These are phyloP conservation scores for Allium fistulosum DNA, from an alignment of 106 monocot species.

Conservation along the genomic window DNA sequence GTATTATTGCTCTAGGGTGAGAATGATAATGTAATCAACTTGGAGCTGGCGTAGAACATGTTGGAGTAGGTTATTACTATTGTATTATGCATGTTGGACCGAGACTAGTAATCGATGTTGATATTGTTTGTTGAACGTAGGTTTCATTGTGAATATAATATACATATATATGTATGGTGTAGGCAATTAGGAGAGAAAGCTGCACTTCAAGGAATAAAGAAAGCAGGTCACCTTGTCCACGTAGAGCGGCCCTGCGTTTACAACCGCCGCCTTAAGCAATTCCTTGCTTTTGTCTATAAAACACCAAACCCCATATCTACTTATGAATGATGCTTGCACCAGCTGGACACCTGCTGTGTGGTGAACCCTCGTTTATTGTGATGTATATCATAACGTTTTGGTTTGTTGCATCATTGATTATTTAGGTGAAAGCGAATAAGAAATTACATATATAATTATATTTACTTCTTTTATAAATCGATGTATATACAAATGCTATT, in stretches of 20 bases:
- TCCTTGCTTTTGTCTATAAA: slow-evolving; percentile 32
- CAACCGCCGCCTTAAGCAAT: slow-evolving; percentile 53
- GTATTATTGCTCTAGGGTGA: slow-evolving; percentile 42
- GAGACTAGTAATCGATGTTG: background rate
- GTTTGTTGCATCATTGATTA: no score
- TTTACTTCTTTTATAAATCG: no score
- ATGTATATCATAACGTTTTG: no score
- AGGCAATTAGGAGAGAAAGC: slow-evolving; percentile 76
- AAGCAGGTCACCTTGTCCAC: slow-evolving; percentile 80
- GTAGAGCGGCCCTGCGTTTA: slow-evolving; percentile 68
- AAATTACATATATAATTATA: no score
- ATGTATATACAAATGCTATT: no score
- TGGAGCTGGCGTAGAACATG: slow-evolving; percentile 44
- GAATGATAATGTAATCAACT: slow-evolving; percentile 23
- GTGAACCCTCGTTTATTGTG: no score
- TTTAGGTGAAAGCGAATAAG: no score
- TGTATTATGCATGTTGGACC: no score
- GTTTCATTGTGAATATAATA: no score
- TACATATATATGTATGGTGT: slow-evolving; percentile 4
- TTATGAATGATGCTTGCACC: no score
- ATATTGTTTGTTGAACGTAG: background rate
- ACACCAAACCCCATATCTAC: background rate
- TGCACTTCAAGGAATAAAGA: slow-evolving; percentile 37
- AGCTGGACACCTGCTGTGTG: no score
- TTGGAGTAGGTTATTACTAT: no score